phyloP scores from a whole-genome alignment of 345 rosid genomes.

The Melaleuca alternifolia region DNA sequence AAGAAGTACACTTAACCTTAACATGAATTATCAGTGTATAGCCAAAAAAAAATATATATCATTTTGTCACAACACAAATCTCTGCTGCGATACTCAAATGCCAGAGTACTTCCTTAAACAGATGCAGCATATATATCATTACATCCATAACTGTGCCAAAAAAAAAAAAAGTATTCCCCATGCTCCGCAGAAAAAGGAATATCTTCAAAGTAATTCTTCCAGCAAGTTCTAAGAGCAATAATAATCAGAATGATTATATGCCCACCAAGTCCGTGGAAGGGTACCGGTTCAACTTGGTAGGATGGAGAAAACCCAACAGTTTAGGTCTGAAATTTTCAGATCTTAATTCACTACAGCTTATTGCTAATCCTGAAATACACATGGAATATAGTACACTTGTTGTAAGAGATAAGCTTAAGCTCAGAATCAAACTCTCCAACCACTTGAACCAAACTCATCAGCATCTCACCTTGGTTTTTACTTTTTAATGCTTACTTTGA shows the following conservation, averaged over 20 bases:
- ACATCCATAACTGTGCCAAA: background rate
- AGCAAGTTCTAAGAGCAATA: background rate
- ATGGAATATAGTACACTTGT: background rate
- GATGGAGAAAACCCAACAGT: background rate
- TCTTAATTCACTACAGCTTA: background rate
- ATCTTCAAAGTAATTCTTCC: background rate
- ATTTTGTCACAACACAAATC: background rate
- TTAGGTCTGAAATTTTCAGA: background rate
- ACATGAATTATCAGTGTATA: background rate
- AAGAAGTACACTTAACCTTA: background rate
- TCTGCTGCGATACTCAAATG: background rate
- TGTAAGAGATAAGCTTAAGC: background rate
- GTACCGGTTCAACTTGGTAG: background rate
- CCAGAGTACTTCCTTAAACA: background rate
- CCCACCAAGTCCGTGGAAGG: background rate
- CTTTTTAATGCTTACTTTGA: background rate
- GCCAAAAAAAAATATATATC: background rate
- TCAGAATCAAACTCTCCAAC: background rate
- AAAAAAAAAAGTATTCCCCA: background rate
- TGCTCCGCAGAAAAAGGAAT: background rate
- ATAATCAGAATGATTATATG: background rate
- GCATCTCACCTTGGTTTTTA: background rate
- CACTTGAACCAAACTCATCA: background rate
- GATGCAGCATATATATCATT: background rate
- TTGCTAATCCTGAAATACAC: background rate